Conservation (phyloP, 306 rosid genomes). For the Castanea mollissima region DNA sequence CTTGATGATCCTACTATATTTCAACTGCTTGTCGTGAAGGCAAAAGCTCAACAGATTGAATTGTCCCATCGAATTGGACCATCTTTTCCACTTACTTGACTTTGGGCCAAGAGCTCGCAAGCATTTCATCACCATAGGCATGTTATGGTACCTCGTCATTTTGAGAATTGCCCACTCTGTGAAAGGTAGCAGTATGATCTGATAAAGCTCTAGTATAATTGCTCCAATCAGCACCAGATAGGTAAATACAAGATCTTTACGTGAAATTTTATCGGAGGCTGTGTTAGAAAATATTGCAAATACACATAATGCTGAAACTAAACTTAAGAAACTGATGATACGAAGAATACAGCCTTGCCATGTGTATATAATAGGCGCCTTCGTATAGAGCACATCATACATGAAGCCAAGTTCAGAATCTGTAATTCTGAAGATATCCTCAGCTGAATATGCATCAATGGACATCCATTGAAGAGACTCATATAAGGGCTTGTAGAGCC, state of each 20-base stretch:
- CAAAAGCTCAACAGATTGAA: slow-evolving; percentile 58
- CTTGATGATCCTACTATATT: slow-evolving; percentile 32
- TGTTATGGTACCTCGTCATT: slow-evolving; percentile 39
- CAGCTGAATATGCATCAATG: slow-evolving; percentile 25
- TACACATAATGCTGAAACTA: slow-evolving; percentile 33
- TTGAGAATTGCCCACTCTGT: slow-evolving; percentile 61
- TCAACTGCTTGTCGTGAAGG: slow-evolving; percentile 39
- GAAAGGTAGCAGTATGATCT: slow-evolving; percentile 48
- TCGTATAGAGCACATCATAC: slow-evolving; percentile 69
- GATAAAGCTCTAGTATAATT: slow-evolving; percentile 51
- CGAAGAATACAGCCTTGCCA: slow-evolving; percentile 50
- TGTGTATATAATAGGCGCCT: slow-evolving; percentile 53
- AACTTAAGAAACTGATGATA: slow-evolving; percentile 34
- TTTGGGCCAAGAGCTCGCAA: slow-evolving; percentile 38
- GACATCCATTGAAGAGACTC: slow-evolving; percentile 43
- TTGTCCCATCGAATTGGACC: slow-evolving; percentile 61
- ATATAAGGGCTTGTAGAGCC: slow-evolving; percentile 45
- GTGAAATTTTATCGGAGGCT: slow-evolving; percentile 1
- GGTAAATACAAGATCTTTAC: slow-evolving; percentile 30
- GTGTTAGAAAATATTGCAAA: slow-evolving; percentile 27
- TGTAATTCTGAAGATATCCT: slow-evolving; percentile 44
- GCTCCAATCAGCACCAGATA: slow-evolving; percentile 45
- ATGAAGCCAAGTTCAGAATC: slow-evolving; percentile 62
- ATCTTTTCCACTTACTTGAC: slow-evolving; percentile 49
- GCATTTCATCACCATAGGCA: slow-evolving; percentile 32